Percentiles rank a stretch among this genome's conserved stretches.
Conservation (phyloP, 2,329 filamentous ascomycete species). For the Paraphaeosphaeria sporulosa region DNA sequence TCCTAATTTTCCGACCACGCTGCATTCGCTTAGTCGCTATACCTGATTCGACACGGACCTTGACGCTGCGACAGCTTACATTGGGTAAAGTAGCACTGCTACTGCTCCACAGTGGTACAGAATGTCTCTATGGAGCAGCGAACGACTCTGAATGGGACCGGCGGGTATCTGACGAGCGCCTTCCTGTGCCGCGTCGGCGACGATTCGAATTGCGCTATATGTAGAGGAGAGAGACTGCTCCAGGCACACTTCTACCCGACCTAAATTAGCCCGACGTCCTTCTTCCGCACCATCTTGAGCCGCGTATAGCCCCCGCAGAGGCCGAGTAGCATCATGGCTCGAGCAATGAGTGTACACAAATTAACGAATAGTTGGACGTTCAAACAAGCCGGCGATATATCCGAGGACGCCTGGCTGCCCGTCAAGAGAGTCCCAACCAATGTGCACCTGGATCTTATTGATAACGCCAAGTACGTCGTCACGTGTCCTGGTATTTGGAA, state of each 20-base stretch:
- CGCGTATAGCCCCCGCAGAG: slow-evolving; percentile 7
- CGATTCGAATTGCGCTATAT: slow-evolving; percentile 33
- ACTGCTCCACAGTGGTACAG: slow-evolving; percentile 30
- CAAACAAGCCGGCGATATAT: slow-evolving; percentile 53
- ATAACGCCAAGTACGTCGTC: slow-evolving; percentile 53
- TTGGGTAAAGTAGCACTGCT: slow-evolving; percentile 20
- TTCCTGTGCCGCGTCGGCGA: slow-evolving; percentile 25
- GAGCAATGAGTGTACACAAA: slow-evolving; percentile 35
- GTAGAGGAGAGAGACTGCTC: slow-evolving; percentile 25
- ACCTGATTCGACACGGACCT: slow-evolving; percentile 34
- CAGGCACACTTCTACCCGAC: slow-evolving; percentile 3
- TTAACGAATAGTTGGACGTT: slow-evolving; percentile 55
- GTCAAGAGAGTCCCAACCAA: slow-evolving; percentile 57
- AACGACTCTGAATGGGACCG: slow-evolving; percentile 37
- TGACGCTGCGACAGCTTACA: slow-evolving; percentile 14
- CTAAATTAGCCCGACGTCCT: slow-evolving; percentile 4
- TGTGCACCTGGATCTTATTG: slow-evolving; percentile 57
- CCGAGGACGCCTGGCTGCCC: slow-evolving; percentile 53
- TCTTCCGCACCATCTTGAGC: slow-evolving; percentile 7
- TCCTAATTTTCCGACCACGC: slow-evolving; percentile 29
- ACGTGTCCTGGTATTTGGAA: slow-evolving; percentile 20
- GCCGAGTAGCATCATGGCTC: slow-evolving; percentile 30
- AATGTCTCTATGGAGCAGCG: slow-evolving; percentile 34
- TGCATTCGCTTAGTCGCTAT: slow-evolving; percentile 26
- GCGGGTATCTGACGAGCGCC: slow-evolving; percentile 26